Evolutionary conservation across 495 filamentous ascomycete species (phyloP), one percentile per base, ranked within the genome.

Genomic region (Trichocladium antarcticum): DNA sequence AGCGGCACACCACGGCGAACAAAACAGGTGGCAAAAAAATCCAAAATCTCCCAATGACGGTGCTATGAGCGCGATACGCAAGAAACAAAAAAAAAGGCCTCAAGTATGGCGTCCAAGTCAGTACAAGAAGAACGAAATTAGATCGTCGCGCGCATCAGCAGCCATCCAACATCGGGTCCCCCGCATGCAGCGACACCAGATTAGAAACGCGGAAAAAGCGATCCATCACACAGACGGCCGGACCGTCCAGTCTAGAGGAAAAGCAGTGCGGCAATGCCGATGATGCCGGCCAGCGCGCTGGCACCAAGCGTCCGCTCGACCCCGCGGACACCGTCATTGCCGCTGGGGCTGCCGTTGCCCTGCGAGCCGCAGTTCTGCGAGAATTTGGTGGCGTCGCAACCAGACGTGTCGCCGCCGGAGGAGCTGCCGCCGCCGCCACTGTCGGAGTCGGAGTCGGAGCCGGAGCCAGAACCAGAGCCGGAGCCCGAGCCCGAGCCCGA

Each of bases 211-310:
- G 24, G 8, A 27, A 27, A 4, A 3, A 3, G 8, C 24, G 24
- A 27, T 27, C 3, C 4, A 27, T 27, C 4, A 27, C 3, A n/a
- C n/a, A n/a, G n/a, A n/a, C n/a, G n/a, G n/a, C n/a, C n/a, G n/a
- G n/a, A n/a, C n/a, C n/a, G n/a, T n/a, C 24, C 8, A 8, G 24
- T 27, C 50, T 57, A 76, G 32, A 74, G 49, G 50, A 67, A 59
- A 20, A 76, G 58, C 60, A 73, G 65, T 8, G 58, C 72, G 12
- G 61, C 69, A 27, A 76, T 59, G 10, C 69, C 73, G 14, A 76
- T 49, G 3, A 75, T 58, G 28, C 67, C 72, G n/a, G 73, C 73
- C 47, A 76, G 70, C 6, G 72, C 59, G 40, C 72, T 75, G 5
- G 67, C 66, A 11, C 70, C 68, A 17, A 73, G 43, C 3, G 57